Evolutionary conservation across 768 basidiomycete genomes (phyloP).

Genomic region (Lactifluus pinguis): DNA sequence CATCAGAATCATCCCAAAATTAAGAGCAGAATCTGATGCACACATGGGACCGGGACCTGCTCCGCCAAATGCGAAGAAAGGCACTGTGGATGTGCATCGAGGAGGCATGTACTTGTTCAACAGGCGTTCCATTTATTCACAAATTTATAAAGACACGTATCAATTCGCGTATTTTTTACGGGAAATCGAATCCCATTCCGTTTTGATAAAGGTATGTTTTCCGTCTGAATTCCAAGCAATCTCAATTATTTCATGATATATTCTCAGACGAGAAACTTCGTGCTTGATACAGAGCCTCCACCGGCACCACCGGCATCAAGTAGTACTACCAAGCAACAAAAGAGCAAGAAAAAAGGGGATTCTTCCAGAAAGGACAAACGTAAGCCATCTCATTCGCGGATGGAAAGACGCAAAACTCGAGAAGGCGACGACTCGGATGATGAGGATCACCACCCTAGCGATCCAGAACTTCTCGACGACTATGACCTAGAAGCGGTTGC

Average conservation of each 20-base stretch:
- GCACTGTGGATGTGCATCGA: slow-evolving; percentile 73
- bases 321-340: background rate
- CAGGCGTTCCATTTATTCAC: background rate
- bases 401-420: background rate
- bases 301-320: slow-evolving; percentile 22
- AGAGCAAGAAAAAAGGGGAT: slow-evolving; percentile 18
- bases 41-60: slow-evolving; percentile 31
- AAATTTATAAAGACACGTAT: slow-evolving; percentile 51
- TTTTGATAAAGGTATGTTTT: slow-evolving; percentile 64
- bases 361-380: slow-evolving; percentile 14
- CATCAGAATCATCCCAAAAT: slow-evolving; percentile 56
- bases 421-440: background rate
- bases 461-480: background rate
- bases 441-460: background rate
- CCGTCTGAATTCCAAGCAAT: background rate
- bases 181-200: slow-evolving; percentile 70
- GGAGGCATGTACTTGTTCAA: slow-evolving; percentile 47
- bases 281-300: slow-evolving; percentile 20
- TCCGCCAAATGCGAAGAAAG: slow-evolving; percentile 46
- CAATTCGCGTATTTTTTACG: slow-evolving; percentile 90
- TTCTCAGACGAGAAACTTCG: slow-evolving; percentile 36
- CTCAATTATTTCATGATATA: slow-evolving; percentile 1
- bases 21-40: slow-evolving; percentile 48
- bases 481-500: background rate
- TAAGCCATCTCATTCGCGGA: background rate